Evolutionary conservation across 139 green algal genomes (phyloP), one percentile per base, ranked within the genome.

Genomic region (Auxenochlorella pyrenoidosa): DNA sequence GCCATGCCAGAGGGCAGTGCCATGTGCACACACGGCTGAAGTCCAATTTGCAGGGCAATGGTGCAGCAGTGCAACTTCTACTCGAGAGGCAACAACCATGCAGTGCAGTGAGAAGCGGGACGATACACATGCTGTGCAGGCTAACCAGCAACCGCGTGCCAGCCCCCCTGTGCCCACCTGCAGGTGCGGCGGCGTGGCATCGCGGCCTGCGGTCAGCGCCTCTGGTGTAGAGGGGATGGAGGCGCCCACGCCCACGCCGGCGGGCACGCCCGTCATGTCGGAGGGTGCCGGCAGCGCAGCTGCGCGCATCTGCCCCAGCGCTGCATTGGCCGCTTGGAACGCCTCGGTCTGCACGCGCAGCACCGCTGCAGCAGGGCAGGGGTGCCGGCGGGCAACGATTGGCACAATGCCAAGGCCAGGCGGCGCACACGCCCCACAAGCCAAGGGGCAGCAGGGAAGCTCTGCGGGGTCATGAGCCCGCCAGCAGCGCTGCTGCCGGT

Each of bases 321-420:
- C 90, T 26, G 75, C 86, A 71, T 93, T 92, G 77, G 89, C 89
- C n/a, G 73, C 77, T 79, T 88, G 82, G 86, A 94, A 95, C 18
- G 90, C 89, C 82, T 95, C 93, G 34, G 88, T 90, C 89, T 96
- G 87, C 47, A 98, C 70, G 54, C 92, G 91, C 87, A 94, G 92
- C 63, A 94, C 92, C 44, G 89, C 84, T 85, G 80, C 79, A 75
- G 79, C 12, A 24, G 21, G 8, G 15, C n/a, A 40, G 4, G 82
- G 32, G 28, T 36, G 40, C 32, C 30, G 65, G 32, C 54, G 18
- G 68, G 8, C 21, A 1, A 58, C 12, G 19, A 54, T 8, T 54
- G 51, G 32, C 54, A 28, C n/a, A 51, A 4, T 18, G 59, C 54
- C 54, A 63, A 54, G 80, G 10, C 34, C 2, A 32, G 10, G 24